Base-by-base conservation (phyloP, 106 monocot genomes). In the Agapanthus africanus region DNA sequence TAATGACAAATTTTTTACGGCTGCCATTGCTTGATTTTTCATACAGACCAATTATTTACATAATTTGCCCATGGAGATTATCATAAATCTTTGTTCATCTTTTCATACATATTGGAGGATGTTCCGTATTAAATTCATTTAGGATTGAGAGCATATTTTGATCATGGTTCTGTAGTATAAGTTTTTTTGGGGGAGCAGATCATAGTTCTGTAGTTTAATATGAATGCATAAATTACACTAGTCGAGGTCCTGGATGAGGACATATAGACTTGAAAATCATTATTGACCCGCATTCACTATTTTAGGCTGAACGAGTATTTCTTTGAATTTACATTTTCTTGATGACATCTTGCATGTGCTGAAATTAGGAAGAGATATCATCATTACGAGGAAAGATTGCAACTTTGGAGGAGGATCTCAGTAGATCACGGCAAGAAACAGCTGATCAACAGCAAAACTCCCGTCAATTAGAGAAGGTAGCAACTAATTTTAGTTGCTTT, bases 321-420 rank as follows among this genome's bases (percentile, higher is more conserved):
- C 27, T 19, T 66, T 42, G n/a, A 32, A 21, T 59, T 66, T 37
- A 31, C 14, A 63, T 67, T 35, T 71, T 33, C 8, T 41, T 56
- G 0, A 68, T 69, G 23, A 49, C 38, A 32, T 69, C 34, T 51
- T 14, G 52, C 13, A 11, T 57, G 47, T 36, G 26, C 4, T 69
- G 28, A 59, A n/a, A 68, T 69, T 69, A 97, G 97, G 92, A 95
- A 78, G 91, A 97, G 66, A 73, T 87, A 44, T 39, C 78, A 65
- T 46, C 67, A 37, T 79, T 97, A 66, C 84, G 63, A 72, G 73
- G 70, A 18, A 89, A 82, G 79, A 64, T 92, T 85, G 66, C 82
- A 4, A 76, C 64, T n/a, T 68, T 97, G 70, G 97, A 97, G 68
- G 84, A 89, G 56, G 92, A 88, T 15, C 76, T 95, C 22, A 47